These are phyloP conservation scores for Prillingera fragicola DNA, from an alignment of 1,284 basidiomycete species.

Conservation along the genomic window DNA sequence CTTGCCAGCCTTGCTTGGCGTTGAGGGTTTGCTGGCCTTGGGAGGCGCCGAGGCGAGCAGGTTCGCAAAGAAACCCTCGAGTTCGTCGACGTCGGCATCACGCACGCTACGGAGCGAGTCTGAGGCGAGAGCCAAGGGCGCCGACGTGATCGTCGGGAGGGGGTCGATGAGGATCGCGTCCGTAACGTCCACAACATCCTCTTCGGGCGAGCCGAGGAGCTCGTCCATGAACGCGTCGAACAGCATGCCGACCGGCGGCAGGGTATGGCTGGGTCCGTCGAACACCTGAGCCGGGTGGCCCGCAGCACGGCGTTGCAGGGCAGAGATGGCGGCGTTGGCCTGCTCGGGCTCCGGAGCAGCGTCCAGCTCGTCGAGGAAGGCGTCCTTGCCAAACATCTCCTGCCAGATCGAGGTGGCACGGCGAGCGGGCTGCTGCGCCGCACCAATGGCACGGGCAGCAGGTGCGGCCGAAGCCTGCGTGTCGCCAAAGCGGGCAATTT, in stretches of 20 bases:
- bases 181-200: neutral
- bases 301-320: slow-evolving; percentile 21
- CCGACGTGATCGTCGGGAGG: neutral
- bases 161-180: slow-evolving; percentile 5
- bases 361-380: slow-evolving; percentile 37
- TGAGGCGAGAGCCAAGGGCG: neutral
- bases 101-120: slow-evolving; percentile 9
- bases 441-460: slow-evolving; percentile 5
- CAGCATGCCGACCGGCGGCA: slow-evolving; percentile 68
- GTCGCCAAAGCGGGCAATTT: slow-evolving; percentile 41
- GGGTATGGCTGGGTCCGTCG: slow-evolving; percentile 68
- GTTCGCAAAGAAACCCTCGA: slow-evolving; percentile 11
- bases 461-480: slow-evolving; percentile 15
- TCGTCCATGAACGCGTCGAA: slow-evolving; percentile 68
- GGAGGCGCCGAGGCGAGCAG: slow-evolving; percentile 5
- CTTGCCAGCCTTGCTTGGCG: slow-evolving; percentile 3
- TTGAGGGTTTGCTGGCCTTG: neutral
- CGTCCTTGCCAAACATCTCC: slow-evolving; percentile 49
- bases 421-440: neutral
- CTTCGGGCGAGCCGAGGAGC: slow-evolving; percentile 51
- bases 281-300: slow-evolving; percentile 53
- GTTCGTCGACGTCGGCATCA: slow-evolving; percentile 16
- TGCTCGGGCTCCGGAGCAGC: slow-evolving; percentile 6
- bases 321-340: slow-evolving; percentile 18
- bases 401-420: slow-evolving; percentile 44